Evolutionary conservation across 306 rosid genomes (phyloP).

Genomic region (Ochetophila trinervis): DNA sequence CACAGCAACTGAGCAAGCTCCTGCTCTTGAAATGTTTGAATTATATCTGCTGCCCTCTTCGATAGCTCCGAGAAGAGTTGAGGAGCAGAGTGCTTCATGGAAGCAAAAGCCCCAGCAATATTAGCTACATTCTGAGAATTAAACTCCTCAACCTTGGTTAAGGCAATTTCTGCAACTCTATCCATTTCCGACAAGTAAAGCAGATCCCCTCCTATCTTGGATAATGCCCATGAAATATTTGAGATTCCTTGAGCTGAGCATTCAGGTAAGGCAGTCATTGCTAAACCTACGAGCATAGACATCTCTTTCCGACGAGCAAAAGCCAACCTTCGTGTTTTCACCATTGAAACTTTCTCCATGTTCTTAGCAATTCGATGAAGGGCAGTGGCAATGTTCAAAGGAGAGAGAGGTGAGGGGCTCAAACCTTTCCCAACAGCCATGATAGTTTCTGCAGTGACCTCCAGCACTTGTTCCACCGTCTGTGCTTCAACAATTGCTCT

Average conservation of each 20-base stretch:
- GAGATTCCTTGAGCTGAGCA: slow-evolving; percentile 92
- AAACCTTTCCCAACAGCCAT: slow-evolving; percentile 81
- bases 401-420: slow-evolving; percentile 88
- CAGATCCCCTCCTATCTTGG: slow-evolving; percentile 88
- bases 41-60: slow-evolving; percentile 58
- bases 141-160: slow-evolving; percentile 66
- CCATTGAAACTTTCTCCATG: slow-evolving; percentile 80
- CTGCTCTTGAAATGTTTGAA: slow-evolving; percentile 78
- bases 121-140: slow-evolving; percentile 92
- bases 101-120: slow-evolving; percentile 87
- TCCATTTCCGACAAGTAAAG: slow-evolving; percentile 93
- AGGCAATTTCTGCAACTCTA: slow-evolving; percentile 82
- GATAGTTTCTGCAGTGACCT: slow-evolving; percentile 62
- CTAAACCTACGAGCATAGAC: slow-evolving; percentile 85
- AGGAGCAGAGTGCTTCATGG: slow-evolving; percentile 86
- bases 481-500: slow-evolving; percentile 65
- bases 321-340: slow-evolving; percentile 64
- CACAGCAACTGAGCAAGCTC: slow-evolving; percentile 90
- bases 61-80: slow-evolving; percentile 68
- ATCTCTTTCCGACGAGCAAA: slow-evolving; percentile 87
- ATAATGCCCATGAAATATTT: slow-evolving; percentile 84
- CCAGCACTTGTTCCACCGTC: slow-evolving; percentile 80
- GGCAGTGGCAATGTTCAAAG: slow-evolving; percentile 85
- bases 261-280: slow-evolving; percentile 79
- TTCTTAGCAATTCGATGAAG: slow-evolving; percentile 94